Percentiles rank a stretch among this genome's conserved stretches.
Conservation (phyloP, 2,329 filamentous ascomycete genomes). For the Knufia fluminis region DNA sequence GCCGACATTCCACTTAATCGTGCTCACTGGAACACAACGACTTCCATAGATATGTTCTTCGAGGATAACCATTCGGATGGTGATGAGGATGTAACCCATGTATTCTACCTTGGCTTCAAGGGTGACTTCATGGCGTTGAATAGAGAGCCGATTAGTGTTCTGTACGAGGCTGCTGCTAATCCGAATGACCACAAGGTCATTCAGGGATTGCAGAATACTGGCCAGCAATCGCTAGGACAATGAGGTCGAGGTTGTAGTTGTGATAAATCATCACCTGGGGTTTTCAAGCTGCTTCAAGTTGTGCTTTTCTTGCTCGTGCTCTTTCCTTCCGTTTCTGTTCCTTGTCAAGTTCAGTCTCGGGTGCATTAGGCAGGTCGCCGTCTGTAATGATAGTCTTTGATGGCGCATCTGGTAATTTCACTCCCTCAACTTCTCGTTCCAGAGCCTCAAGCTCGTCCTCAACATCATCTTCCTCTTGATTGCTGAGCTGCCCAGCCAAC, state of each 20-base stretch:
- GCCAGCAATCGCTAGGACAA: conserved; percentile 35
- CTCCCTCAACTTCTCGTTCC: conserved; percentile 50
- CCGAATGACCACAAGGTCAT: conserved; percentile 65
- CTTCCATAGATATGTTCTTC: conserved; percentile 74
- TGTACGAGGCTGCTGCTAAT: conserved; percentile 92
- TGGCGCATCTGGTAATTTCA: conserved; percentile 29
- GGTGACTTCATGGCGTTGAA: conserved; percentile 87
- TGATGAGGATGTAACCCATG: conserved; percentile 67
- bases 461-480: conserved; percentile 94
- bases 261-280: too few species aligned
- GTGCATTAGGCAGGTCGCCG: conserved; percentile 31
- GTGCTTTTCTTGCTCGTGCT: conserved; percentile 26
- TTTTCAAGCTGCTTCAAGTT: conserved; percentile 20
- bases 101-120: conserved; percentile 84
- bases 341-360: conserved; percentile 27
- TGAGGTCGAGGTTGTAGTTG: conserved; percentile 19
- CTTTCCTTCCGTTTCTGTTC: conserved; percentile 27
- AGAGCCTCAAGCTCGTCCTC: conserved; percentile 87
- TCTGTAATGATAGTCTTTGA: conserved; percentile 20
- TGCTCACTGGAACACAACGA: conserved; percentile 81
- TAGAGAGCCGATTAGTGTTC: conserved; percentile 69
- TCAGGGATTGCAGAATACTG: conserved; percentile 33
- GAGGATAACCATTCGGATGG: conserved; percentile 79
- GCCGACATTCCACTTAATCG: conserved; percentile 83
- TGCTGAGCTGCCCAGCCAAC: conserved; percentile 78